These are phyloP conservation scores for Trypanosoma brucei DNA, from an alignment of 208 protist species.

Conservation along the genomic window DNA sequence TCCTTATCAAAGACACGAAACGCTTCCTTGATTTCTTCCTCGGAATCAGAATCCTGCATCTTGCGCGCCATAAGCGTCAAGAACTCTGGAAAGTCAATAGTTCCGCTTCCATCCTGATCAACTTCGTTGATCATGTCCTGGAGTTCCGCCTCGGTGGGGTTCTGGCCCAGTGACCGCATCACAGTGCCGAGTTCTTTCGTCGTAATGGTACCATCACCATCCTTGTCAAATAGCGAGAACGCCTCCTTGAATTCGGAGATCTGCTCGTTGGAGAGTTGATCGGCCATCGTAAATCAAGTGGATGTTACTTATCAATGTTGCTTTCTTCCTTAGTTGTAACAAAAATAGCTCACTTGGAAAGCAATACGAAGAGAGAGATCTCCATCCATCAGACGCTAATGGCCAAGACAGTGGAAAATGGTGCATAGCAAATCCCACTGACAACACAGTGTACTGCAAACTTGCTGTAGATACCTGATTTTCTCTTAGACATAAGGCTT, in stretches of 20 bases:
- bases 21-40: conserved; percentile 94
- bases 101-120: conserved; percentile 92
- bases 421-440: too few species aligned
- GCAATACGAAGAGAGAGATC: not conserved
- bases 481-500: too few species aligned
- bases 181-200: conserved; percentile 99
- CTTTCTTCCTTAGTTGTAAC: not conserved
- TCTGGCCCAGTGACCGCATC: conserved; percentile 98
- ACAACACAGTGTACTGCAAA: too few species aligned
- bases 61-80: conserved; percentile 82
- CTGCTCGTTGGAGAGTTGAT: conserved; percentile 97
- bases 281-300: conserved; percentile 34
- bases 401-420: too few species aligned
- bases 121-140: conserved; percentile 98
- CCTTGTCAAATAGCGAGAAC: conserved; percentile 98
- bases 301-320: not conserved
- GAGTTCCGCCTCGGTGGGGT: conserved; percentile 93
- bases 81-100: conserved; percentile 96
- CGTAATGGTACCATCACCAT: conserved; percentile 95
- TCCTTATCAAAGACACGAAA: conserved; percentile 96
- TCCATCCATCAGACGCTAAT: too few species aligned
- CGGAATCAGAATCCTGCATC: conserved; percentile 89
- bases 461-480: too few species aligned
- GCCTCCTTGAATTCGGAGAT: conserved; percentile 99
- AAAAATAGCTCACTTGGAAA: not conserved